Percentiles rank a stretch among this genome's conserved stretches.
These are phyloP conservation scores for Fonsecaea nubica DNA, from an alignment of 2,329 filamentous ascomycete species.

Conservation along the genomic window DNA sequence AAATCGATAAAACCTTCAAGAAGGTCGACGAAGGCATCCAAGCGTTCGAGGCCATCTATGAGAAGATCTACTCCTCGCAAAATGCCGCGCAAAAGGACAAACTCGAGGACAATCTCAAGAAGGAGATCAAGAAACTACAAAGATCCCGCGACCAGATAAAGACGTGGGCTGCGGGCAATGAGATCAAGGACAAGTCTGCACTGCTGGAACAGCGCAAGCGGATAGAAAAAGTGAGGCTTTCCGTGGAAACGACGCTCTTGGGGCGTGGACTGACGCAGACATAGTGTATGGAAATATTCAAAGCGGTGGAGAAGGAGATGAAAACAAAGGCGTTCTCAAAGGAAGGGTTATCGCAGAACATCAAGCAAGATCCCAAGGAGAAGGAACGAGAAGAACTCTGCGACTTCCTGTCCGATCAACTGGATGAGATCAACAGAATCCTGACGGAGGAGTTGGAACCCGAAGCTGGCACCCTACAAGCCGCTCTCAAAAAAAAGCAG, in stretches of 20 bases:
- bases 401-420: slow-evolving; percentile 84
- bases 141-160: slow-evolving; percentile 98
- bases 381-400: slow-evolving; percentile 88
- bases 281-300: slow-evolving; percentile 92
- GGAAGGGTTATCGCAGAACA: slow-evolving; percentile 88
- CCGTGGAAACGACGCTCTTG: not conserved
- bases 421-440: slow-evolving; percentile 92
- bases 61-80: slow-evolving; percentile 92
- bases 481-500: slow-evolving; percentile 93
- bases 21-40: slow-evolving; percentile 92
- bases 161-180: slow-evolving; percentile 97
- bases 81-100: slow-evolving; percentile 98
- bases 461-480: slow-evolving; percentile 83
- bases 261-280: slow-evolving; percentile 19
- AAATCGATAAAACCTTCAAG: slow-evolving; percentile 99
- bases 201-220: slow-evolving; percentile 91
- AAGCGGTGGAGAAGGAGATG: slow-evolving; percentile 99
- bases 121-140: slow-evolving; percentile 99
- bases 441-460: slow-evolving; percentile 78
- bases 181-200: slow-evolving; percentile 99
- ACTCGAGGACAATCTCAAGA: slow-evolving; percentile 95
- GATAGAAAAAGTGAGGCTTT: slow-evolving; percentile 83
- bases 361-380: slow-evolving; percentile 96
- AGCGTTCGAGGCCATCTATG: slow-evolving; percentile 93
- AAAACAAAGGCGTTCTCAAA: slow-evolving; percentile 99